Base-by-base conservation (phyloP, 352 stramenopile genomes). In the Aphanomyces stellatus region DNA sequence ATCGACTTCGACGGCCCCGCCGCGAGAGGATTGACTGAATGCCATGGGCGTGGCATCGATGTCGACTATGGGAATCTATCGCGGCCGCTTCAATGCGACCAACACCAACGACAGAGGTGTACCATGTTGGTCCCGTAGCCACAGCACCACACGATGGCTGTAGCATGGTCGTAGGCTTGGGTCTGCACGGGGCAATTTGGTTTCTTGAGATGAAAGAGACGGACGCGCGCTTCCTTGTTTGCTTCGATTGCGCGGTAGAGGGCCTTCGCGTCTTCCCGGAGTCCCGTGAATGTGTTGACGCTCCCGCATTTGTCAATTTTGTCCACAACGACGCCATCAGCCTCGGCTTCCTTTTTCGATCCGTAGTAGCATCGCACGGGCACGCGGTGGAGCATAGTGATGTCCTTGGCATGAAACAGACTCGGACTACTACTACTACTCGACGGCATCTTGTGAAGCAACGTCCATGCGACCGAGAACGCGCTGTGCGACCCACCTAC, bases 401-500 rank as follows among this genome's bases (percentile, higher is more conserved):
- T 93, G 69, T 88, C 81, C 43, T 88, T 90, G 1, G 81, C 65
- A 22, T 81, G 79, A 51, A 88, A 92, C 6, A 64, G 28, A 19
- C 60, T 40, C 43, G 41, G 6, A 27, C 13, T 17, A 22, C 19
- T 30, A 19, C 4, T 1, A 15, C 46, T 46, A 11, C 46, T 15
- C 27, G 42, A 46, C n/a, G 35, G 4, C 24, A 69, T 19, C 33
- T 61, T 69, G 69, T 93, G 85, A 28, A 96, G 66, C 40, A 91
- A 74, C 40, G 91, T 69, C 87, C 83, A 94, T 4, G 81, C 81
- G 3, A 91, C 81, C 0, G 82, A 93, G 62, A 96, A 96, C 1
- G 88, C 87, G 35, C 82, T 93, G 72, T 96, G 87, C 0, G 83
- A 90, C 15, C 88, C 88, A 11, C 88, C 88, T 2, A 95, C 76